Conservation (phyloP, 139 green algal species). For the Tetraselmis chui region DNA sequence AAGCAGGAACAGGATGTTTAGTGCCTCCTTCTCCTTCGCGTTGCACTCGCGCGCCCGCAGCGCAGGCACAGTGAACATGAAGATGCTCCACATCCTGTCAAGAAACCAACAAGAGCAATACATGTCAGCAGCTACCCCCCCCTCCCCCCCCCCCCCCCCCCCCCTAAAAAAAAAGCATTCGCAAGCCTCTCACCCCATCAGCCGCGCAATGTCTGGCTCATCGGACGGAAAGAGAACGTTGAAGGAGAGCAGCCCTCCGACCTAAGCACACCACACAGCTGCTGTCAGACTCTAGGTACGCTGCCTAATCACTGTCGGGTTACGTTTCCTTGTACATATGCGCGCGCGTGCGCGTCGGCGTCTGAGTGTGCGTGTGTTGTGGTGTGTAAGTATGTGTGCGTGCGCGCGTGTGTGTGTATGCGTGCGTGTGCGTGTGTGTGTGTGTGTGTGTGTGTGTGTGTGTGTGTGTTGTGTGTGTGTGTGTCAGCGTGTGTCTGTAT, state of each 20-base stretch:
- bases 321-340: background rate
- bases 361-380: background rate
- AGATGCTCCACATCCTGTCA: conserved; percentile 94
- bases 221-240: conserved; percentile 93
- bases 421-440: background rate
- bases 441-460: background rate
- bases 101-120: no score
- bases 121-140: no score
- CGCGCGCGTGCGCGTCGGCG: background rate
- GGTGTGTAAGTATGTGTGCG: background rate
- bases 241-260: conserved; percentile 84
- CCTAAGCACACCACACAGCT: conserved; percentile 2
- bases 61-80: conserved; percentile 94
- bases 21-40: conserved; percentile 85
- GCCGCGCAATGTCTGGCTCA: conserved; percentile 77
- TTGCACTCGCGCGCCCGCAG: conserved; percentile 87
- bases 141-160: no score
- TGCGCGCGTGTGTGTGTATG: background rate
- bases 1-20: conserved; percentile 92
- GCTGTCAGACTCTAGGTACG: background rate
- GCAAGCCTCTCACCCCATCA: conserved; percentile 70
- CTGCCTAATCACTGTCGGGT: background rate
- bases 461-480: no score
- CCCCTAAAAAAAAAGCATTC: background rate
- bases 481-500: no score